Evolutionary conservation across 2,329 filamentous ascomycete species (phyloP).

Genomic region (Amauroascus niger): DNA sequence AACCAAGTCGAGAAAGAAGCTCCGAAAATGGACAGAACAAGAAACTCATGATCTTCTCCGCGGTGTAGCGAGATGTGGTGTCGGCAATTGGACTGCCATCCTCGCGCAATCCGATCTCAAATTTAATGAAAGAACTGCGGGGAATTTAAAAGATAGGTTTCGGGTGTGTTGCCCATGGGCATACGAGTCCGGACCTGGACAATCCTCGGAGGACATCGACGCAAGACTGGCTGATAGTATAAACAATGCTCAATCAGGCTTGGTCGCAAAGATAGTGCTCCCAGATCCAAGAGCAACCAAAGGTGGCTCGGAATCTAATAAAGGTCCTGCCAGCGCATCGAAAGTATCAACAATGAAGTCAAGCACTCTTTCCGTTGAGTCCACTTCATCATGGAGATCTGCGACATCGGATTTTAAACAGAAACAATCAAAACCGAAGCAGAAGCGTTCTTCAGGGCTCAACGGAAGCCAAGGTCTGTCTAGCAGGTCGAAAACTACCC

Average conservation of each 20-base stretch:
- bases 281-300: constrained; percentile 21
- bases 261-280: constrained; percentile 16
- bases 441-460: constrained; percentile 5
- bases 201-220: constrained; percentile 30
- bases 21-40: constrained; percentile 49
- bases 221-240: constrained; percentile 14
- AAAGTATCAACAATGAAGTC: background rate
- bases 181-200: constrained; percentile 33
- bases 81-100: constrained; percentile 57
- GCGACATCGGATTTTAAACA: background rate
- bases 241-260: constrained; percentile 8
- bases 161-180: constrained; percentile 46
- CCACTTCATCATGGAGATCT: background rate
- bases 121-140: constrained; percentile 50
- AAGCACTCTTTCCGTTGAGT: background rate
- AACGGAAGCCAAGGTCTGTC: constrained; percentile 26
- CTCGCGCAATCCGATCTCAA: constrained; percentile 46
- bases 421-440: background rate
- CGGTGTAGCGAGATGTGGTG: constrained; percentile 52
- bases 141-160: constrained; percentile 54
- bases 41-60: constrained; percentile 50
- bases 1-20: constrained; percentile 40
- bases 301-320: constrained; percentile 10
- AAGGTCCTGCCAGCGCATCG: background rate
- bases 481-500: constrained; percentile 25